Evolutionary conservation across 179 eudicot species (phyloP).

Genomic region (Corrigiola litoralis): DNA sequence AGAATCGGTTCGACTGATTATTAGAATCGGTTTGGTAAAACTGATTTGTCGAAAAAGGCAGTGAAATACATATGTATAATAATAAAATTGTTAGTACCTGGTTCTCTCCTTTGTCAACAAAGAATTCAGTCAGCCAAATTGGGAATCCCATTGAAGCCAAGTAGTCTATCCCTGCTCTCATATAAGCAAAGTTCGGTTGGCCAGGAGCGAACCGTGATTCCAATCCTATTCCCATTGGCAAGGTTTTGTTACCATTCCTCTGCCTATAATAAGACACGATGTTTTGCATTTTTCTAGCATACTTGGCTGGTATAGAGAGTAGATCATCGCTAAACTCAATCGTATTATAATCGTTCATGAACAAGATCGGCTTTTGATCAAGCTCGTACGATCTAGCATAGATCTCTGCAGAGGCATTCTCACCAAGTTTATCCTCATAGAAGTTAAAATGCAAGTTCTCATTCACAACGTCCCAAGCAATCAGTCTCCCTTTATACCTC

Average conservation of each 20-base stretch:
- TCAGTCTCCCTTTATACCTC: conserved; percentile 44
- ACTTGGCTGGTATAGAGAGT: conserved; percentile 37
- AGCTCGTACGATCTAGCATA: conserved; percentile 26
- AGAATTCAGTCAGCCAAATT: conserved; percentile 66
- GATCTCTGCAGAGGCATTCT: conserved; percentile 29
- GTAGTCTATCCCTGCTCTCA: conserved; percentile 52
- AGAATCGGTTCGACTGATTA: no score
- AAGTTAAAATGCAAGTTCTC: conserved; percentile 51
- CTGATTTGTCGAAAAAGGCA: neutral
- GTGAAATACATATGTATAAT: neutral
- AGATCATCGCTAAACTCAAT: conserved; percentile 40
- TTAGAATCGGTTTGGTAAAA: no score
- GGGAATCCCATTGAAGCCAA: conserved; percentile 46
- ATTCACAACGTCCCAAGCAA: conserved; percentile 75
- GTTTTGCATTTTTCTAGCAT: conserved; percentile 36
- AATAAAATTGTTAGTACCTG: conserved; percentile 23
- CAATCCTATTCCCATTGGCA: conserved; percentile 50
- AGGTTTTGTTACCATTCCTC: conserved; percentile 20
- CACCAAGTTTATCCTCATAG: conserved; percentile 50
- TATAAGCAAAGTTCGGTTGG: conserved; percentile 49
- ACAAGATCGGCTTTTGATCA: conserved; percentile 39
- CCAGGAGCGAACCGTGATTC: conserved; percentile 42
- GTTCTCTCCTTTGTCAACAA: conserved; percentile 35
- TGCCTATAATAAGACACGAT: conserved; percentile 24
- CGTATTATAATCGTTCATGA: conserved; percentile 68